A percentile compares a stretch with the other conserved stretches of the same genome.
Evolutionary conservation across 306 rosid genomes (phyloP).

Genomic region (Alnus glutinosa): DNA sequence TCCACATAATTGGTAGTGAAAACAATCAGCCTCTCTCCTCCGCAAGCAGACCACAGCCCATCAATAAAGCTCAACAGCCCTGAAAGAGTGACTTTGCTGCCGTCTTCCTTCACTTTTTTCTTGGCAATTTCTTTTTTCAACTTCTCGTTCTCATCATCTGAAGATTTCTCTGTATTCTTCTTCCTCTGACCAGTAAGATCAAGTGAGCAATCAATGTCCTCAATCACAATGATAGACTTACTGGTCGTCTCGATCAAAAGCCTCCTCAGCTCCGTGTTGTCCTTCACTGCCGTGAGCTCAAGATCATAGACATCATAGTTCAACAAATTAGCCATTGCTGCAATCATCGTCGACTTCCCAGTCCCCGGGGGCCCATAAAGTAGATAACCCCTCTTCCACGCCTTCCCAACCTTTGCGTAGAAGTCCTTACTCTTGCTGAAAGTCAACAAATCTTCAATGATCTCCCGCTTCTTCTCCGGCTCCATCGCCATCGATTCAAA

Average conservation of each 20-base stretch:
- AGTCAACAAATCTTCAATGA: slow-evolving; percentile 70
- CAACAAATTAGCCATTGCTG: slow-evolving; percentile 78
- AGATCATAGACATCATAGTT: slow-evolving; percentile 76
- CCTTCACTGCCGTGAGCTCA: slow-evolving; percentile 88
- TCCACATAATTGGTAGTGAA: slow-evolving; percentile 80
- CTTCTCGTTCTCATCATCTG: slow-evolving; percentile 48
- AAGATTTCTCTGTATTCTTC: slow-evolving; percentile 46
- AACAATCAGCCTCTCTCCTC: slow-evolving; percentile 77
- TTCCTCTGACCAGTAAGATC: slow-evolving; percentile 88
- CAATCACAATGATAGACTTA: slow-evolving; percentile 82
- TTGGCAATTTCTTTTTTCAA: slow-evolving; percentile 28
- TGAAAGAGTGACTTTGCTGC: slow-evolving; percentile 78
- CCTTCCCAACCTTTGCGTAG: slow-evolving; percentile 77
- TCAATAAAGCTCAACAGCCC: slow-evolving; percentile 84
- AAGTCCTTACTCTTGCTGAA: slow-evolving; percentile 71
- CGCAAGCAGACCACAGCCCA: slow-evolving; percentile 85
- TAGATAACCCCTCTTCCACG: slow-evolving; percentile 84
- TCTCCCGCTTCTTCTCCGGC: slow-evolving; percentile 57
- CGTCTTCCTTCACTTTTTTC: slow-evolving; percentile 60
- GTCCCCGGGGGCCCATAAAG: slow-evolving; percentile 79
- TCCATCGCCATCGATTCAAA: slow-evolving; percentile 81
- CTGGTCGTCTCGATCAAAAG: slow-evolving; percentile 81
- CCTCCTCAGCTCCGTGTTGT: slow-evolving; percentile 78
- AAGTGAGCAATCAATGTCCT: slow-evolving; percentile 87
- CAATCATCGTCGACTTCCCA: slow-evolving; percentile 84